Conservation (phyloP, 2,329 filamentous ascomycete species). For the Penicillium sclerotigenum region DNA sequence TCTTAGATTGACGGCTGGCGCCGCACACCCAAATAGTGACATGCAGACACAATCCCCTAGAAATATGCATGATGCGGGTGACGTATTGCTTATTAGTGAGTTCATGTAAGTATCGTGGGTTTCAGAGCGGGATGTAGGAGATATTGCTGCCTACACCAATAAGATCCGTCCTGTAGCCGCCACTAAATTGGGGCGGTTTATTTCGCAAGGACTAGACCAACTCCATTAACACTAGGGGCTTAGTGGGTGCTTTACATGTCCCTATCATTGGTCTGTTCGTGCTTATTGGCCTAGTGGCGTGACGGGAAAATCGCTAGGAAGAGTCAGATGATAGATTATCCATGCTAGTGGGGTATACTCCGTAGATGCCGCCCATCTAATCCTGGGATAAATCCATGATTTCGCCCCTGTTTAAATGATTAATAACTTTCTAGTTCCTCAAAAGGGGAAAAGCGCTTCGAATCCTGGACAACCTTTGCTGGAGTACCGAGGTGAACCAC, state of each 20-base stretch:
- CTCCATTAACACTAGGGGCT: neutral
- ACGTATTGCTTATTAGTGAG: neutral
- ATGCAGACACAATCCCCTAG: no score
- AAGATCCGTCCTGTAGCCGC: neutral
- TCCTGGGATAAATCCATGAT: no score
- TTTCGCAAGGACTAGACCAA: neutral
- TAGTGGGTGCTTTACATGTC: neutral
- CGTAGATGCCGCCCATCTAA: no score
- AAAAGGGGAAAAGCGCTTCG: neutral
- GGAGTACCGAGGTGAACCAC: neutral
- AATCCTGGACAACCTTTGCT: neutral
- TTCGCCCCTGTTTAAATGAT: no score
- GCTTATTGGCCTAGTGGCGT: neutral
- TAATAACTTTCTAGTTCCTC: neutral
- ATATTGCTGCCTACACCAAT: neutral
- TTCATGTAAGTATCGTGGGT: neutral
- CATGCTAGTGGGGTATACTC: no score
- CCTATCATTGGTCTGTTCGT: neutral
- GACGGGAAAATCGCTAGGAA: no score
- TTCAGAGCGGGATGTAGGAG: neutral
- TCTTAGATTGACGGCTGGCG: no score
- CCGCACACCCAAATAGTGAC: no score
- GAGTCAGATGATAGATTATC: no score
- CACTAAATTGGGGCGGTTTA: neutral
- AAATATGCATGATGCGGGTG: no score